Conservation (phyloP, 139 green algal species). For the Parachlorella kessleri region DNA sequence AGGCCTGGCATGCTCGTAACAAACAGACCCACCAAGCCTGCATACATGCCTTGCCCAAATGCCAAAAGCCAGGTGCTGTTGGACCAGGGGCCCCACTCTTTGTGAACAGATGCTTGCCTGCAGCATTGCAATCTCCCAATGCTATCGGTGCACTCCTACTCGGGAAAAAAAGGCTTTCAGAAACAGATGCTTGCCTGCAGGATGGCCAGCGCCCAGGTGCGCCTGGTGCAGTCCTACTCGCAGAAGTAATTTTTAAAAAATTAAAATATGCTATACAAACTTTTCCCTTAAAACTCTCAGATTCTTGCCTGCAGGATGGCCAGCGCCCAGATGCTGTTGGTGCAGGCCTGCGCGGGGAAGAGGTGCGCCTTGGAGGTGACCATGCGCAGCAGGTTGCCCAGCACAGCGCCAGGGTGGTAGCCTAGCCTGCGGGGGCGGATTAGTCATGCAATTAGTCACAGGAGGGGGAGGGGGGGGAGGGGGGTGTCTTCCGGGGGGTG, state of each 20-base stretch:
- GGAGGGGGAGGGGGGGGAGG: neutral
- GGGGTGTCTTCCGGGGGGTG: neutral
- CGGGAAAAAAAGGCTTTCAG: neutral
- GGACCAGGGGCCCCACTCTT: no score
- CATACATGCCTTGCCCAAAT: no score
- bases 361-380: slow-evolving; percentile 11
- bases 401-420: slow-evolving; percentile 49
- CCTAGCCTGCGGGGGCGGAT: slow-evolving; percentile 25
- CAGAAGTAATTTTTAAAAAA: slow-evolving; percentile 28
- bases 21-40: no score
- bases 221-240: slow-evolving; percentile 38
- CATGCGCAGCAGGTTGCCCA: slow-evolving; percentile 32
- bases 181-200: slow-evolving; percentile 19
- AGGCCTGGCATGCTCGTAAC: no score
- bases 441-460: neutral
- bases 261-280: no score
- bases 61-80: no score
- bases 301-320: slow-evolving; percentile 33
- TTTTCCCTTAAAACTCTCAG: neutral
- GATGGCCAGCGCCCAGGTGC: slow-evolving; percentile 48
- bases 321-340: slow-evolving; percentile 55
- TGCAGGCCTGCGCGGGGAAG: slow-evolving; percentile 34
- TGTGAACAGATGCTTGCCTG: no score
- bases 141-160: neutral
- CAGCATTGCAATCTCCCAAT: no score